Evolutionary conservation across 23 red algal species (phyloP), one percentile per base, ranked within the genome.

Genomic region (Gracilaria vermiculophylla): DNA sequence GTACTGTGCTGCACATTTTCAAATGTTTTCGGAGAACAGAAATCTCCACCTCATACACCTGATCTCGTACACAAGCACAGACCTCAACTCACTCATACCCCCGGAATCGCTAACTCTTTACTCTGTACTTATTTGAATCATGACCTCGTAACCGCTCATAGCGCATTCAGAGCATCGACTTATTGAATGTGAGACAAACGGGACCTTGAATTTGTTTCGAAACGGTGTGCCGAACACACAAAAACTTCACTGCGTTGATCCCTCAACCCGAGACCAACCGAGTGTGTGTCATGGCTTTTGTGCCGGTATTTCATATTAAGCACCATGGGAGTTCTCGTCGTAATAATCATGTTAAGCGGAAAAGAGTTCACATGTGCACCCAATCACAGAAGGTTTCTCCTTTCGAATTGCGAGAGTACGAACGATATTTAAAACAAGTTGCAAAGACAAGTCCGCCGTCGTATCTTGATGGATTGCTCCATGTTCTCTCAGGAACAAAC

Each of bases 401-500:
- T 48, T 62, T 61, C 51, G 60, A 69, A 43, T 43, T 88, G 20
- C 83, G 69, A 65, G 83, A 76, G n/a, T 88, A 88, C 53, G 58
- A 80, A 27, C 75, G 87, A 17, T 91, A 91, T 49, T 32, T 91
- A 33, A 54, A 41, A 15, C 55, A 80, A 29, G 66, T 91, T 25
- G 73, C 87, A 20, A 91, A 91, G 48, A 80, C 66, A 43, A 40
- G 50, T 20, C 43, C 74, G 24, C 87, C 87, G 9, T 42, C 74
- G 14, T 74, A 91, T 75, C 87, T 91, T 45, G 87, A 91, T 81
- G 87, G 75, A 20, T 51, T 91, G 49, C 60, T 91, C 20, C 76
- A 91, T 28, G 76, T 81, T 44, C 76, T 91, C 25, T 66, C 87
- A 37, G 58, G 25, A 20, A 27, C 48, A 27, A 27, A 62, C 43